phyloP scores from a whole-genome alignment of 805 yeast genomes.

The Yarrowia yakushimensis region DNA sequence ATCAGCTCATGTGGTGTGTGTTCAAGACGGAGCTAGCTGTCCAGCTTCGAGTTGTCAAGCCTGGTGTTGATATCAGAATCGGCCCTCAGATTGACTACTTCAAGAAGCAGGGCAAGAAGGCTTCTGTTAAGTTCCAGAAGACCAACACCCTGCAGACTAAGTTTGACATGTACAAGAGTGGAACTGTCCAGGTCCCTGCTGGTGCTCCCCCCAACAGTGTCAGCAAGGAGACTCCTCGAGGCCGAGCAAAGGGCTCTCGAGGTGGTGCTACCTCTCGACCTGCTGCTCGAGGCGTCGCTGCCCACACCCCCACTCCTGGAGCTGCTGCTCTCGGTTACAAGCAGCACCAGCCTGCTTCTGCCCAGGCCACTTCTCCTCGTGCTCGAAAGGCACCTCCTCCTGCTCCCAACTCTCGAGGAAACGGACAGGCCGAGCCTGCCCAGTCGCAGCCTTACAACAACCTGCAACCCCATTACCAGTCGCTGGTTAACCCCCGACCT shows the following conservation, averaged over 20 bases:
- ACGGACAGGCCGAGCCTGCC: constrained; percentile 15
- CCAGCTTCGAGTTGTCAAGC: constrained; percentile 60
- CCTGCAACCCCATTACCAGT: constrained; percentile 15
- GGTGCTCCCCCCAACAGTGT: constrained; percentile 73
- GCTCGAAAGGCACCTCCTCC: constrained; percentile 30
- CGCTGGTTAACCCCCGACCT: constrained; percentile 10
- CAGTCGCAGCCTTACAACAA: neutral
- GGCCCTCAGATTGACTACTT: constrained; percentile 74
- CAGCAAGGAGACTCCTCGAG: constrained; percentile 67
- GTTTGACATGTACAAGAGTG: constrained; percentile 81
- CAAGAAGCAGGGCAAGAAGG: constrained; percentile 82
- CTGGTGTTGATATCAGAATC: constrained; percentile 57
- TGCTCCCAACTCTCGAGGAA: constrained; percentile 25
- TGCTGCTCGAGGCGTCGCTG: constrained; percentile 29
- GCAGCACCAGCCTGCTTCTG: neutral
- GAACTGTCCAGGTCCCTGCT: constrained; percentile 72
- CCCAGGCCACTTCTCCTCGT: constrained; percentile 29
- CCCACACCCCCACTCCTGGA: constrained; percentile 21
- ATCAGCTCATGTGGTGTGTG: constrained; percentile 70
- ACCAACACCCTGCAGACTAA: constrained; percentile 61
- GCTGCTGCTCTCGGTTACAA: constrained; percentile 9
- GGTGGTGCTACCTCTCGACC: constrained; percentile 28
- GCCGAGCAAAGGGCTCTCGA: constrained; percentile 24
- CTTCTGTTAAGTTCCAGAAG: constrained; percentile 64
- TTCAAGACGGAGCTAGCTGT: constrained; percentile 89